phyloP scores from a whole-genome alignment of 768 basidiomycete species.

The Hericium erinaceus region DNA sequence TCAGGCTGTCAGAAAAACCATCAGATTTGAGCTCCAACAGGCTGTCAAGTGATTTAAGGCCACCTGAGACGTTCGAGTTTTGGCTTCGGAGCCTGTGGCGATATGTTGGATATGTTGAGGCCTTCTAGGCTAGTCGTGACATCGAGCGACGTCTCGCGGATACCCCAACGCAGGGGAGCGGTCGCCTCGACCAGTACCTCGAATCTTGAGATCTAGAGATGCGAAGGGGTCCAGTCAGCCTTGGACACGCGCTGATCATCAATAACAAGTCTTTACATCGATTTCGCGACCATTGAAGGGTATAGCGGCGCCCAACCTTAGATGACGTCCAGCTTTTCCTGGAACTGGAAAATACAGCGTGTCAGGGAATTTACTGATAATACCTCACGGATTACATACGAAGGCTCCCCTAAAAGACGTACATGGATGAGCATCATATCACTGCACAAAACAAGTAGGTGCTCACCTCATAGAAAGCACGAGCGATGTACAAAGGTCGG shows the following conservation, averaged over 20 bases:
- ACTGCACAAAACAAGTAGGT: too few species aligned
- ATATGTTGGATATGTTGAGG: too few species aligned
- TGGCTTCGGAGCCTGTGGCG: too few species aligned
- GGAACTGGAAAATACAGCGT: constrained; percentile 17
- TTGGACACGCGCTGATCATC: not conserved
- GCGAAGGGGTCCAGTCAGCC: not conserved
- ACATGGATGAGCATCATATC: not conserved
- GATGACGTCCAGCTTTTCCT: constrained; percentile 25
- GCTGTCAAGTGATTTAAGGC: too few species aligned
- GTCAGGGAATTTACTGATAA: not conserved
- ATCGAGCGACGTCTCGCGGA: not conserved
- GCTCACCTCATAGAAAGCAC: constrained; percentile 11
- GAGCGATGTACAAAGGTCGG: constrained; percentile 11
- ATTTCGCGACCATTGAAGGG: constrained; percentile 26
- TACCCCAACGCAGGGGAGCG: constrained; percentile 6
- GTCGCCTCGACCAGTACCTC: constrained; percentile 27
- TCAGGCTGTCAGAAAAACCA: not conserved
- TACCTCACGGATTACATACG: constrained; percentile 2
- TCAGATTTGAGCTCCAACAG: too few species aligned
- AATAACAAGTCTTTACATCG: constrained; percentile 14
- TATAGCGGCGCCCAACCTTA: constrained; percentile 22
- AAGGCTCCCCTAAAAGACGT: constrained; percentile 3
- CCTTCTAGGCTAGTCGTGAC: too few species aligned
- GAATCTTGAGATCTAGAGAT: constrained; percentile 21
- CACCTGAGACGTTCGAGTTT: too few species aligned